Base-by-base conservation (phyloP, 1,139 yeast genomes). In the Blastobotrys persicus region DNA sequence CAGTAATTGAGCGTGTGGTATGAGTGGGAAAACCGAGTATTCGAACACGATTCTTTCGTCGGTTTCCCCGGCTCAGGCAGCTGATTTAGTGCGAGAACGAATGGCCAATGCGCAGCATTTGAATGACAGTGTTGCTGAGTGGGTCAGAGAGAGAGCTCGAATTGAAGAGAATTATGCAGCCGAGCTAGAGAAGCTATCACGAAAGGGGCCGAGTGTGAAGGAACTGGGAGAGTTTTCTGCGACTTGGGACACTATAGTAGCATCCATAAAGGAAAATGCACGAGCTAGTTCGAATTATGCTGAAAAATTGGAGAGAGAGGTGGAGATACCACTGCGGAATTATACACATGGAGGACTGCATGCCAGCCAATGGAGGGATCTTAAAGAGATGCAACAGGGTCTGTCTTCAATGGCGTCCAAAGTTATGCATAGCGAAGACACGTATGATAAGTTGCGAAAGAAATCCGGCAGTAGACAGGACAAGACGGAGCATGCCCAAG, bases 91-190 rank as follows among this genome's bases (percentile, higher is more conserved):
- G 46, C 59, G 65, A 35, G 65, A 67, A 17, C 63, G 74, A 31
- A 55, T 68, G 41, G 53, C 52, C 41, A 54, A 54, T 26, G 69
- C 68, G 35, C 56, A 59, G 44, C 49, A 50, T 13, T 52, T 67
- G 20, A 64, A 66, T 51, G 63, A 62, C 18, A 66, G 60, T 23
- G 56, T 70, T 20, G 70, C 71, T 26, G 66, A 64, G 33, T 70
- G 73, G 73, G 56, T 69, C 31, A 59, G 60, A 19, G 72, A 68
- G 47, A 61, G 72, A 42, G 63, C 65, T 40, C 58, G 62, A 31
- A 63, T 68, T 47, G 70, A 67, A 50, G 64, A 62, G 48, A 49
- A 46, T 37, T 70, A 70, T 49, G 69, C 72, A 6, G 45, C 53
- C 11, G 71, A 68, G 53, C 62, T 71, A 46, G 69, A 68, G 49